Conservation (phyloP, 352 stramenopile species). For the Phytopythium vexans region DNA sequence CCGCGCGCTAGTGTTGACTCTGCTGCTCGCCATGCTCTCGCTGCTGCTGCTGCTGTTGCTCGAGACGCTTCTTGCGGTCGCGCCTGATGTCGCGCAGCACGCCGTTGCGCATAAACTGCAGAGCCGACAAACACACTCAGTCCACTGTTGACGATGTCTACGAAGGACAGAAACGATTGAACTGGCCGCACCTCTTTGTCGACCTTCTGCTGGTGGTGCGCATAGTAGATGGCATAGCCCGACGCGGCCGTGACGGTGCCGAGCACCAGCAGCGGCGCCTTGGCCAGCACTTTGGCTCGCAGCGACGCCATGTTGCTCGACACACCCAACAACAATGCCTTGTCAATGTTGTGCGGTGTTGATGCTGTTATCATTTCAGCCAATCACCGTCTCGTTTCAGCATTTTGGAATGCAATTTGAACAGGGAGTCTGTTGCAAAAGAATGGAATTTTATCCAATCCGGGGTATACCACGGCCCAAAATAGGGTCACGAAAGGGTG, state of each 20-base stretch:
- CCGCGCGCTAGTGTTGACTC: not conserved
- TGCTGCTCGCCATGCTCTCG: conserved; percentile 19
- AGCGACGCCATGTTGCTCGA: not conserved
- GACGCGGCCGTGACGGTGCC: conserved; percentile 33
- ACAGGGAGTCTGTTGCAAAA: too few relatives aligned
- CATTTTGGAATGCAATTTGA: too few relatives aligned
- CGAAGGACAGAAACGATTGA: not conserved
- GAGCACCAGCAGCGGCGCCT: conserved; percentile 50
- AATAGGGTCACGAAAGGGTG: too few relatives aligned
- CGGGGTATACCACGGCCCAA: too few relatives aligned
- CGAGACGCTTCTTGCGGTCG: conserved; percentile 49
- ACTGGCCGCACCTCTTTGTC: conserved; percentile 60
- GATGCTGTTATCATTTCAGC: too few relatives aligned
- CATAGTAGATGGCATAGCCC: conserved; percentile 67
- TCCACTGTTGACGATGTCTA: not conserved
- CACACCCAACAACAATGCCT: too few relatives aligned
- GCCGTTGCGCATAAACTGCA: conserved; percentile 61
- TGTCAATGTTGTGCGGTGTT: too few relatives aligned
- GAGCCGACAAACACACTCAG: not conserved
- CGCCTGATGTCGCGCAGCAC: conserved; percentile 83
- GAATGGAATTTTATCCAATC: too few relatives aligned
- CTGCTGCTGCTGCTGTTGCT: conserved; percentile 37
- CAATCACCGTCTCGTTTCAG: too few relatives aligned
- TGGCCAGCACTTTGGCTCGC: conserved; percentile 15
- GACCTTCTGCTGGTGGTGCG: conserved; percentile 68